Evolutionary conservation across 208 protist species (phyloP).

Genomic region (Phytomonas sp.): DNA sequence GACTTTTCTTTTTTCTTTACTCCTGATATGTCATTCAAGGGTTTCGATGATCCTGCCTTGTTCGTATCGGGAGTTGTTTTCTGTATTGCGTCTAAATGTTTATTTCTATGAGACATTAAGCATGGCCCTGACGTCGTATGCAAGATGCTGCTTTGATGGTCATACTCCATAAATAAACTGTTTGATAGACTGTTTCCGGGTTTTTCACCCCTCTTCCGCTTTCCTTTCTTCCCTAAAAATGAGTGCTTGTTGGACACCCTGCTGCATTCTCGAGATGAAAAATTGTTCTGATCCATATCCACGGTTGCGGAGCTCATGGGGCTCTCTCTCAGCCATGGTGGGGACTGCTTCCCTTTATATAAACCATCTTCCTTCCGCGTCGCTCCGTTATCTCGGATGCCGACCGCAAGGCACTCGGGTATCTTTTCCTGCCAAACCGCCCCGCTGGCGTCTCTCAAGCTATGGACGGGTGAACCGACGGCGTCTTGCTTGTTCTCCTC

Average conservation of each 20-base stretch:
- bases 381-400: neutral
- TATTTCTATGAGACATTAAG: neutral
- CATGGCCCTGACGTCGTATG: neutral
- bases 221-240: neutral
- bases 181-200: neutral
- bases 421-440: neutral
- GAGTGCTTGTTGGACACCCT: neutral
- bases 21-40: neutral
- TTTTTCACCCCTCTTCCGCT: neutral
- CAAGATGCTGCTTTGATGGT: neutral
- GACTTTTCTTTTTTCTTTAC: slow-evolving; percentile 28
- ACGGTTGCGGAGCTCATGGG: neutral
- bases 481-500: neutral
- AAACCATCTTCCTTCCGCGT: neutral
- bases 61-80: neutral
- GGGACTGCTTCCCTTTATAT: neutral
- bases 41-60: neutral
- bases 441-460: neutral
- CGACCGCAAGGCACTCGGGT: neutral
- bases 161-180: neutral
- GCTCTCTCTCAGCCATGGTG: neutral
- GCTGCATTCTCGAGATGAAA: slow-evolving; percentile 1
- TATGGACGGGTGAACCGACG: neutral
- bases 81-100: neutral
- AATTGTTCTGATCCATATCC: slow-evolving; percentile 8